Conservation (phyloP, 345 rosid species). For the Balakata baccata region DNA sequence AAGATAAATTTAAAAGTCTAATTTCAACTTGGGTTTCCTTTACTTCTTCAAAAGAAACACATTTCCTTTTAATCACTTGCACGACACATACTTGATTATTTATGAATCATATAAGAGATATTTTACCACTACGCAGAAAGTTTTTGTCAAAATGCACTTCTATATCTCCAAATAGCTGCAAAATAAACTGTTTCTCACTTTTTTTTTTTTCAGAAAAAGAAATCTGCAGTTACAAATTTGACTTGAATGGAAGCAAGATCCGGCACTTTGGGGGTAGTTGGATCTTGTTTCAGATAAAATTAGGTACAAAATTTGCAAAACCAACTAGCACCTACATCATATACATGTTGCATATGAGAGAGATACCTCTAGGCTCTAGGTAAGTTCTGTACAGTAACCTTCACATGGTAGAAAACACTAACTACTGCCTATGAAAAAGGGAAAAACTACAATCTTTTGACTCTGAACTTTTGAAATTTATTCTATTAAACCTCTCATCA, state of each 20-base stretch:
- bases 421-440: neutral
- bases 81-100: neutral
- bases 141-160: neutral
- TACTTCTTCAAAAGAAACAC: too few relatives aligned
- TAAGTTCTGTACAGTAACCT: neutral
- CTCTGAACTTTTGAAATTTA: too few relatives aligned
- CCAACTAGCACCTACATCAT: conserved; percentile 2
- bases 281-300: conserved; percentile 27
- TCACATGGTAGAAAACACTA: neutral
- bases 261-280: conserved; percentile 29
- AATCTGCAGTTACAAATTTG: neutral
- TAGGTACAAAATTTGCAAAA: conserved; percentile 6
- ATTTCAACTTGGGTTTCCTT: too few relatives aligned
- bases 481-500: too few relatives aligned
- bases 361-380: conserved; percentile 10
- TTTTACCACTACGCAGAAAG: neutral
- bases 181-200: neutral
- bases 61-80: too few relatives aligned
- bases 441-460: too few relatives aligned
- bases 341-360: neutral
- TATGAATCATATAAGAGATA: neutral
- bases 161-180: neutral
- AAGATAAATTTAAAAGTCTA: neutral
- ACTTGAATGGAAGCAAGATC: conserved; percentile 35
- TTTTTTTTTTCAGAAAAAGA: neutral